A percentile compares a stretch with the other conserved stretches of the same genome.
phyloP scores from a whole-genome alignment of 352 stramenopile genomes.

The Phytophthora tubulina region DNA sequence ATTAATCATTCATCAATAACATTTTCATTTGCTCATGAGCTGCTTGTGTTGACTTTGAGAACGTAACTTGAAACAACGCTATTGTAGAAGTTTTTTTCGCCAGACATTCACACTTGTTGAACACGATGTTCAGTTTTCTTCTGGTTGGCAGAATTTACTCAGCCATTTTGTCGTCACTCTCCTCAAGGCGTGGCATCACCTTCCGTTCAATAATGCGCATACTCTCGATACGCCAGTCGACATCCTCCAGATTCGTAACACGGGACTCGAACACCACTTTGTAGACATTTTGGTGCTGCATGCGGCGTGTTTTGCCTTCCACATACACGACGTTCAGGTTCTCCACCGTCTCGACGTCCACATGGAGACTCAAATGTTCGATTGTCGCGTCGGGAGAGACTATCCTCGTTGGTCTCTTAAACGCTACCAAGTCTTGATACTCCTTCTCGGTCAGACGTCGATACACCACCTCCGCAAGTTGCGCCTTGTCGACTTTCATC shows the following conservation, averaged over 20 bases:
- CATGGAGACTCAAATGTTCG: constrained; percentile 49
- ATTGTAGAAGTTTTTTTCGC: no score
- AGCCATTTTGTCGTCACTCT: constrained; percentile 4
- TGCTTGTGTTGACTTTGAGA: no score
- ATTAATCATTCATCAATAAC: no score
- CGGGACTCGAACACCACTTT: constrained; percentile 63
- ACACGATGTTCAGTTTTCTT: no score
- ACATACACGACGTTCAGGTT: constrained; percentile 48
- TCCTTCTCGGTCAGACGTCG: constrained; percentile 53
- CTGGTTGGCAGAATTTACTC: neutral
- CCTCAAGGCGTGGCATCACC: constrained; percentile 13
- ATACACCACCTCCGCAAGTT: constrained; percentile 46
- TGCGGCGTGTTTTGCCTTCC: constrained; percentile 21
- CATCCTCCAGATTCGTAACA: constrained; percentile 60
- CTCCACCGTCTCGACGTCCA: constrained; percentile 53
- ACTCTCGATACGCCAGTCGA: constrained; percentile 71
- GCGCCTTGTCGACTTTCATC: constrained; percentile 46
- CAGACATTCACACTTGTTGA: no score
- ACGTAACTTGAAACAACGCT: no score
- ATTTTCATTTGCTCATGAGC: no score
- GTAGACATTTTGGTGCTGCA: constrained; percentile 51
- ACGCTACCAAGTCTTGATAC: constrained; percentile 42
- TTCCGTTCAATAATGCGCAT: constrained; percentile 40
- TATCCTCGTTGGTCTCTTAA: constrained; percentile 7
- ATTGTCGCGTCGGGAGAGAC: constrained; percentile 31